Percentiles rank a stretch among this genome's conserved stretches.
phyloP scores from a whole-genome alignment of 805 yeast genomes.

The Yarrowia yakushimensis region DNA sequence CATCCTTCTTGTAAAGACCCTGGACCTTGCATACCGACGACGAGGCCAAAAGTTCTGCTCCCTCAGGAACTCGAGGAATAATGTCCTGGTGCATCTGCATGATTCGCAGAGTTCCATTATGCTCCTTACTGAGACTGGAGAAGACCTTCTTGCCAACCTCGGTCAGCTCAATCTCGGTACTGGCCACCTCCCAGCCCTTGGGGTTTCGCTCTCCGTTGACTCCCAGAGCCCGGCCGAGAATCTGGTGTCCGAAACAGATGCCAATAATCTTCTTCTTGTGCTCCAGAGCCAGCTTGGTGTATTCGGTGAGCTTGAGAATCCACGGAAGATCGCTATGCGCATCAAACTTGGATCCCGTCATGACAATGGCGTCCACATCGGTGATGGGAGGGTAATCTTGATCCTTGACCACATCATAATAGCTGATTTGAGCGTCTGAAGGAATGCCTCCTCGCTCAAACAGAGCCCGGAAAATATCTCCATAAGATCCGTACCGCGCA shows the following conservation, averaged over 20 bases:
- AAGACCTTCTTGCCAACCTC: conserved; percentile 41
- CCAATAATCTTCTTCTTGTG: conserved; percentile 39
- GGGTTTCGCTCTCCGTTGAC: conserved; percentile 54
- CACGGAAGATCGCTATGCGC: conserved; percentile 39
- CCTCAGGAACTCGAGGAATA: conserved; percentile 45
- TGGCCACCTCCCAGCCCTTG: conserved; percentile 72
- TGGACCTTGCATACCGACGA: conserved; percentile 58
- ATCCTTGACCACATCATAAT: conserved; percentile 35
- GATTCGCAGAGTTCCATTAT: conserved; percentile 39
- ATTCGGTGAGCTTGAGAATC: conserved; percentile 39
- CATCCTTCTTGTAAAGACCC: conserved; percentile 55
- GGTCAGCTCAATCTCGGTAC: conserved; percentile 49
- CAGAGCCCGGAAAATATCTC: conserved; percentile 35
- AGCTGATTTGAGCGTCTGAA: conserved; percentile 27
- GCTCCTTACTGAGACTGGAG: conserved; percentile 32
- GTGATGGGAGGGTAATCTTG: conserved; percentile 34
- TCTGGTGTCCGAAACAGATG: conserved; percentile 86
- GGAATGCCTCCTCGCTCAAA: conserved; percentile 34
- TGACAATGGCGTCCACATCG: conserved; percentile 36
- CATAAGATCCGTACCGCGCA: conserved; percentile 37
- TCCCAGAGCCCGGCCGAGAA: conserved; percentile 64
- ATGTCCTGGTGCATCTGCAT: conserved; percentile 61
- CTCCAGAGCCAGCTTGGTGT: conserved; percentile 28
- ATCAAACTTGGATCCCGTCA: conserved; percentile 41
- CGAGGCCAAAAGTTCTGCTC: conserved; percentile 48